Evolutionary conservation across 805 yeast species (phyloP), one percentile per base, ranked within the genome.

Genomic region (Aciculoconidium aculeatum): DNA sequence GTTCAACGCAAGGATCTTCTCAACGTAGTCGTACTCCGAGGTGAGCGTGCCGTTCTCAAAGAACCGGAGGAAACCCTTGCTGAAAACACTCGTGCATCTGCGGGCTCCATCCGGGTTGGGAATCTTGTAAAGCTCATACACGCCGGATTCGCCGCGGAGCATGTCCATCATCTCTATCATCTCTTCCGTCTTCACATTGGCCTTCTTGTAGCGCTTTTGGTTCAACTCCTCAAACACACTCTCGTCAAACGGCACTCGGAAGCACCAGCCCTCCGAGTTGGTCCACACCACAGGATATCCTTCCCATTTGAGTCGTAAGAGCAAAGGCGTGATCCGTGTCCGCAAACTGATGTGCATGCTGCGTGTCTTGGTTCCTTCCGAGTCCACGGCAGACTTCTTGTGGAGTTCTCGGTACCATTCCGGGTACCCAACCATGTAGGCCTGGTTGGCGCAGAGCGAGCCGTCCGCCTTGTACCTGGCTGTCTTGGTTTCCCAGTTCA

Each of bases 371-470:
- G 36, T 45, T 4, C 58, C 58, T 61, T 27, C 76, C 42, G 9
- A 39, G n/a, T 39, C 25, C 9, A 43, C 47, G 2, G 9, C 19
- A n/a, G n/a, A 20, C 12, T 61, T 53, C 23, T 59, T 65, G 37
- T 64, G 58, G 20, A 74, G 47, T 15, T 75, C 77, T 36, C 81
- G 72, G 53, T 84, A 94, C 99, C 99, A 92, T 41, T 80, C 80
- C 0, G 99, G 99, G 44, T 69, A 85, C 0, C 96, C 97, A 0
- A 95, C 94, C 26, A 85, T 49, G 43, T 74, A 86, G 1, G 70
- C 67, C 52, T 85, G 95, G 15, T 72, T 75, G 31, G 84, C 82
- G 14, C 61, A 68, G 1, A 85, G 83, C 3, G 56, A 58, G 2
- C 92, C 94, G 21, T 71, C 65, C 47, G 85, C 85, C 9, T 79